These are phyloP conservation scores for Fusarium torreyae DNA, from an alignment of 2,329 filamentous ascomycete genomes.

Conservation along the genomic window DNA sequence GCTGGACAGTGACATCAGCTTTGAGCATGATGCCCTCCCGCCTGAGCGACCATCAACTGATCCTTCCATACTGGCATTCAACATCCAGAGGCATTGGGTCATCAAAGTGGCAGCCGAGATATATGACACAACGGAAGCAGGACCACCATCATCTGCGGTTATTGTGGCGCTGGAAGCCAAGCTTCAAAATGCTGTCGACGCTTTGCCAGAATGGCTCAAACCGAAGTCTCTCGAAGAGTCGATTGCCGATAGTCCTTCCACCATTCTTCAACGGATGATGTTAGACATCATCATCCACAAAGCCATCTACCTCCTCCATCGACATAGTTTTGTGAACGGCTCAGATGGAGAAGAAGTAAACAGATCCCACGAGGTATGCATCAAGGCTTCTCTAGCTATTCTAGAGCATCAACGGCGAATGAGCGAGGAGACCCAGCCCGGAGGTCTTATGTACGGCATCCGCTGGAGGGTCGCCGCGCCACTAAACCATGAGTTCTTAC, in stretches of 20 bases:
- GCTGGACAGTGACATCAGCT: neutral
- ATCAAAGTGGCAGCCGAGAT: slow-evolving; percentile 17
- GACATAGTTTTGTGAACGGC: slow-evolving; percentile 9
- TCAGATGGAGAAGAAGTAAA: neutral
- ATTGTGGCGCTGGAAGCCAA: slow-evolving; percentile 3
- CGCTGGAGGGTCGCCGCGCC: slow-evolving; percentile 39
- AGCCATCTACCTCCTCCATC: slow-evolving; percentile 21
- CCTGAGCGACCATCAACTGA: slow-evolving; percentile 8
- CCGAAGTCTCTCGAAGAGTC: slow-evolving; percentile 10
- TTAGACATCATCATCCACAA: slow-evolving; percentile 22
- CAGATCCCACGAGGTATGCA: slow-evolving; percentile 12
- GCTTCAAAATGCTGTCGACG: neutral
- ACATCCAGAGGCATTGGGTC: slow-evolving; percentile 18
- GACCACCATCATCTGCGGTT: neutral
- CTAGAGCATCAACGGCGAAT: slow-evolving; percentile 36
- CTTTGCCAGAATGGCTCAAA: slow-evolving; percentile 24
- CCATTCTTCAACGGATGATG: slow-evolving; percentile 24
- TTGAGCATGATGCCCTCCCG: neutral
- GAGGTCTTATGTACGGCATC: slow-evolving; percentile 40
- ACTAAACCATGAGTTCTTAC: slow-evolving; percentile 38
- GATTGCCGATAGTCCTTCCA: slow-evolving; percentile 15
- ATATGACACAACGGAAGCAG: slow-evolving; percentile 21
- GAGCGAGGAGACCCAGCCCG: slow-evolving; percentile 33
- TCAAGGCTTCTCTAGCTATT: slow-evolving; percentile 33
- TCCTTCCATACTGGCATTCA: slow-evolving; percentile 11